A percentile compares a stretch with the other conserved stretches of the same genome.
phyloP scores from a whole-genome alignment of 768 basidiomycete species.

The Lactarius deliciosus region DNA sequence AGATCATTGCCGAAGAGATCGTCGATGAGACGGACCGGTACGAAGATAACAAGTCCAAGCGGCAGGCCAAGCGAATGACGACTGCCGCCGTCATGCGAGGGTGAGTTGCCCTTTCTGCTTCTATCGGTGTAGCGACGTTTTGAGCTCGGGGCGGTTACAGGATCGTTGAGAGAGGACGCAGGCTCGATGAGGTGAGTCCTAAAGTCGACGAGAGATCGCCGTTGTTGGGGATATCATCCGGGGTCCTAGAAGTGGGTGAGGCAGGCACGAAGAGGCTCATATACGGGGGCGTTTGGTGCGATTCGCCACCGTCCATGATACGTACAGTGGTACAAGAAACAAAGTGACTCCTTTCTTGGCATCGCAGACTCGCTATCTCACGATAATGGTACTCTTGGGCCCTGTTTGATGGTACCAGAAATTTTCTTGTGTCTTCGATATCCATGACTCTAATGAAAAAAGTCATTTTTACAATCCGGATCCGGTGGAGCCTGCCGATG shows the following conservation, averaged over 20 bases:
- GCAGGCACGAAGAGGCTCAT: not conserved
- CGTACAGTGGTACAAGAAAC: conserved; percentile 41
- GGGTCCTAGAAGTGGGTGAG: not conserved
- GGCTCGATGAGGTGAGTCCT: conserved; percentile 10
- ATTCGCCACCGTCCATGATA: conserved; percentile 11
- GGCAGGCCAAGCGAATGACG: conserved; percentile 64
- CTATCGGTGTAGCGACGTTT: not conserved
- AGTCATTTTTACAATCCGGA: not conserved
- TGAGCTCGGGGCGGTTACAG: conserved; percentile 33
- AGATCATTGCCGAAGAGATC: conserved; percentile 95
- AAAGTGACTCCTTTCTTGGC: conserved; percentile 44
- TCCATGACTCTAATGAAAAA: not conserved
- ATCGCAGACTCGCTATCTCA: not conserved
- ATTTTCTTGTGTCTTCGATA: not conserved
- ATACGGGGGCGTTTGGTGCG: conserved; percentile 11
- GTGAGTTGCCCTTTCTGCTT: conserved; percentile 40
- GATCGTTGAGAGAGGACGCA: conserved; percentile 55
- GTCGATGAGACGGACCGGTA: conserved; percentile 93
- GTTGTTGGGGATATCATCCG: conserved; percentile 14
- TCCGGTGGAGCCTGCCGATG: not conserved
- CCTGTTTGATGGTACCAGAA: not conserved
- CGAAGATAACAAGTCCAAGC: conserved; percentile 82
- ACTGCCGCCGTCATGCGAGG: conserved; percentile 79
- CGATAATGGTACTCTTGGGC: not conserved
- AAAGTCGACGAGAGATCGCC: conserved; percentile 21